Conservation (phyloP, 371 early-diverging fungal genomes). For the Caulochytrium protostelioides region DNA sequence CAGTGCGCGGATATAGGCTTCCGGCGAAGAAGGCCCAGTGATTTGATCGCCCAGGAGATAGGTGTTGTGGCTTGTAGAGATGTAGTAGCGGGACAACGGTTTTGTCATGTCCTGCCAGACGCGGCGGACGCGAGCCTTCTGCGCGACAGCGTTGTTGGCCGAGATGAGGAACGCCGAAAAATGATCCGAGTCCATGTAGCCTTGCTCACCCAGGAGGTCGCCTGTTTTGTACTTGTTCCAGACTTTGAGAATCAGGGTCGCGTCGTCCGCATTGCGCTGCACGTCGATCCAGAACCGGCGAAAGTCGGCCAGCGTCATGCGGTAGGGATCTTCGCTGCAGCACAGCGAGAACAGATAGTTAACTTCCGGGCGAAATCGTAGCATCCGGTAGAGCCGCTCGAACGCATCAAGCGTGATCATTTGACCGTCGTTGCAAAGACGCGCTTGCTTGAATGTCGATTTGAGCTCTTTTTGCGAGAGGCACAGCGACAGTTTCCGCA, state of each 20-base stretch:
- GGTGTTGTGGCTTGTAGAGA: constrained; percentile 65
- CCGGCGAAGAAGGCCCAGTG: constrained; percentile 43
- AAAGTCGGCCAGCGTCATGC: too few species aligned
- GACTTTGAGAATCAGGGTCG: too few species aligned
- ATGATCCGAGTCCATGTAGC: constrained; percentile 21
- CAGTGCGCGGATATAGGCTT: constrained; percentile 55
- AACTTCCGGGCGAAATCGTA: constrained; percentile 23
- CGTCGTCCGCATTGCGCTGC: too few species aligned
- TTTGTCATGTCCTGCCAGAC: constrained; percentile 22
- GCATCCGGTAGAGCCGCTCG: constrained; percentile 14
- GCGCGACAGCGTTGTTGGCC: constrained; percentile 17
- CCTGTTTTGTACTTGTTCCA: too few species aligned
- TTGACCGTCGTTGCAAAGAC: constrained; percentile 13
- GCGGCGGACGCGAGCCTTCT: constrained; percentile 9
- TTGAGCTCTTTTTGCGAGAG: constrained; percentile 22
- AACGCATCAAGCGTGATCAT: constrained; percentile 12
- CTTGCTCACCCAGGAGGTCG: too few species aligned
- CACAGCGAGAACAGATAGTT: constrained; percentile 17
- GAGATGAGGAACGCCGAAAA: constrained; percentile 23
- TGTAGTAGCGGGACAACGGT: constrained; percentile 49
- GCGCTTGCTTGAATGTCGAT: constrained; percentile 18
- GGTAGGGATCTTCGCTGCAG: too few species aligned
- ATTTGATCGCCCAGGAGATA: constrained; percentile 59
- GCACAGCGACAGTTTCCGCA: too few species aligned
- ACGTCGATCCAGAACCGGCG: too few species aligned